These are phyloP conservation scores for Metroxylon sagu DNA, from an alignment of 176 grass and related monocot species.

Conservation along the genomic window DNA sequence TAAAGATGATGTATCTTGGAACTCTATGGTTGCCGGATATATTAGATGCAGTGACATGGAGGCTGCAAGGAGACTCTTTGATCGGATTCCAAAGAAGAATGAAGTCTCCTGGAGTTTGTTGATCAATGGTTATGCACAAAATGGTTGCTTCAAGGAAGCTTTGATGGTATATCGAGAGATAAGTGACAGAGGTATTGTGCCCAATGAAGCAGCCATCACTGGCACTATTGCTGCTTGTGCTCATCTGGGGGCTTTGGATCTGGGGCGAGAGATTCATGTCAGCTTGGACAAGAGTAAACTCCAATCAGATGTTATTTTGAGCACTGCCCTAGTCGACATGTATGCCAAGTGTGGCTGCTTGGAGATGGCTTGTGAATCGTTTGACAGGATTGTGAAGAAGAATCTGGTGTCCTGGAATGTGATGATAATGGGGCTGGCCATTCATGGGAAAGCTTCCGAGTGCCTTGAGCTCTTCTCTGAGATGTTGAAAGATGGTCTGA, in stretches of 20 bases:
- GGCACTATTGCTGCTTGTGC: too few species aligned
- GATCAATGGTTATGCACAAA: conserved; percentile 12
- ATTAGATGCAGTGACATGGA: conserved; percentile 1
- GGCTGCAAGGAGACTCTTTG: too few species aligned
- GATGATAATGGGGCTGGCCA: conserved; percentile 19
- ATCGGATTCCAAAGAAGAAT: too few species aligned
- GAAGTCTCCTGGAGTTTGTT: conserved; percentile 12
- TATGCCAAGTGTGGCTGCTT: conserved; percentile 2
- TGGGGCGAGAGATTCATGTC: too few species aligned
- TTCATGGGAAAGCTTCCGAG: conserved; percentile 8
- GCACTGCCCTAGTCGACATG: conserved; percentile 7
- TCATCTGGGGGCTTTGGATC: too few species aligned
- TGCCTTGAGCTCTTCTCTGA: conserved; percentile 14
- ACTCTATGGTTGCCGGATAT: conserved; percentile 7
- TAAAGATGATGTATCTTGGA: conserved; percentile 11
- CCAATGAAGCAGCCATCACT: too few species aligned
- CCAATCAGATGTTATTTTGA: too few species aligned
- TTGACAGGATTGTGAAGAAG: too few species aligned
- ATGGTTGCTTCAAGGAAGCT: background rate
- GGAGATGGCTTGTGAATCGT: too few species aligned
- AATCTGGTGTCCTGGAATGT: conserved; percentile 7
- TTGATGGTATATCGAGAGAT: background rate
- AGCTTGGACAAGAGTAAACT: too few species aligned
- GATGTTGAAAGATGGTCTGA: background rate
- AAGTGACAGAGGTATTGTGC: too few species aligned